Base-by-base conservation (phyloP, 1,284 basidiomycete genomes). In the Ustilago shanxiensis region DNA sequence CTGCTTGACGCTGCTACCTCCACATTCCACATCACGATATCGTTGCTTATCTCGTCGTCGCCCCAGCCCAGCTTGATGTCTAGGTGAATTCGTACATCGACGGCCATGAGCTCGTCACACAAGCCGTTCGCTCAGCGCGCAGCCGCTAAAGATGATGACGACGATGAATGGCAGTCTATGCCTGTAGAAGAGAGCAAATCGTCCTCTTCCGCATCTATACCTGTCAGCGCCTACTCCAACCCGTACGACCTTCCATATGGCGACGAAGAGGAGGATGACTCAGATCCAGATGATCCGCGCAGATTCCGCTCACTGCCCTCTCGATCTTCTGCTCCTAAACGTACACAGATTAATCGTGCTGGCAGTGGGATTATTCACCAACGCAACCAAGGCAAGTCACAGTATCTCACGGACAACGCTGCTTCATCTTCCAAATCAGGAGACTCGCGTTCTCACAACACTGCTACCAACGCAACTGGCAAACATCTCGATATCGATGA, bases 91-190 rank as follows among this genome's bases (percentile, higher is more conserved):
- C 13, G n/a, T 28, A 3, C 28, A 35, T 56, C 7, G 60, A 52
- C 69, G 52, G 60, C 59, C 45, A 72, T 72, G 70, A 72, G 70
- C 70, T 66, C 57, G 60, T 66, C 64, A 20, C 60, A 57, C 33
- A 56, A 54, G 20, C 39, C 51, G 7, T 28, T 45, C 22, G 18
- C 55, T 13, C 9, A 47, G 11, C 22, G 28, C 18, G 52, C 51
- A 35, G 51, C 63, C 22, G 50, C 54, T 24, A 44, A 20, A 6
- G 41, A 22, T n/a, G 41, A 44, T 44, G 47, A 80, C 55, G 80
- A 81, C n/a, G 80, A 82, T 60, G 81, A 82, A 33, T 82, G 81
- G 81, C 55, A 82, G 71, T 72, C 77, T 31, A 82, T 82, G 79
- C 78, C 74, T 0, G 78, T 79, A 22, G 68, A 74, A 41, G 45